phyloP scores from a whole-genome alignment of 306 rosid species.

The Inga oerstediana region DNA sequence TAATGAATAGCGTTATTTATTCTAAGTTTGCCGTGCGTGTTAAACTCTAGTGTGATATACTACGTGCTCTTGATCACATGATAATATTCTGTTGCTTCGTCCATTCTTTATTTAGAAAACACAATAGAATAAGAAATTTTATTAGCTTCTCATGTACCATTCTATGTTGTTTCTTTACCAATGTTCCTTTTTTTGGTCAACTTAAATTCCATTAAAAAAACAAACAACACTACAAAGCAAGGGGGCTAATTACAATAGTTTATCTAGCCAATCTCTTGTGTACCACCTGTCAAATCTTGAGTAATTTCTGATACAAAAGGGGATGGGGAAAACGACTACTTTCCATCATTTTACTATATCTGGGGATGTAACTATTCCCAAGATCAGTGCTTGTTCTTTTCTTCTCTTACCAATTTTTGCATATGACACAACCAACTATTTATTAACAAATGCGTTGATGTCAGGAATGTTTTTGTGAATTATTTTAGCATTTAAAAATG shows the following conservation, averaged over 20 bases:
- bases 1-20: conserved; percentile 24
- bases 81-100: conserved; percentile 20
- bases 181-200: background rate
- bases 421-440: conserved; percentile 5
- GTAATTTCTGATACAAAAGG: background rate
- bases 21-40: conserved; percentile 9
- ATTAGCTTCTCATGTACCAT: background rate
- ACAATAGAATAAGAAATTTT: conserved; percentile 19
- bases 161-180: conserved; percentile 9
- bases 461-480: conserved; percentile 3
- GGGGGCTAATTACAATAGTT: background rate
- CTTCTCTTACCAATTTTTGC: conserved; percentile 23
- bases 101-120: background rate
- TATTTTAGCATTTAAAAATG: conserved; percentile 27
- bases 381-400: conserved; percentile 28
- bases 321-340: background rate
- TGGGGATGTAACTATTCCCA: conserved; percentile 9
- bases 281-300: background rate
- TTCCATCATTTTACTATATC: conserved; percentile 5
- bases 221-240: background rate
- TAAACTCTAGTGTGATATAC: conserved; percentile 25
- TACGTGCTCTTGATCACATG: conserved; percentile 20
- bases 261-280: background rate
- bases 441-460: conserved; percentile 13
- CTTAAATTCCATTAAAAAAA: background rate